These are phyloP conservation scores for Penicillium coffeae DNA, from an alignment of 495 filamentous ascomycete species.

Conservation along the genomic window DNA sequence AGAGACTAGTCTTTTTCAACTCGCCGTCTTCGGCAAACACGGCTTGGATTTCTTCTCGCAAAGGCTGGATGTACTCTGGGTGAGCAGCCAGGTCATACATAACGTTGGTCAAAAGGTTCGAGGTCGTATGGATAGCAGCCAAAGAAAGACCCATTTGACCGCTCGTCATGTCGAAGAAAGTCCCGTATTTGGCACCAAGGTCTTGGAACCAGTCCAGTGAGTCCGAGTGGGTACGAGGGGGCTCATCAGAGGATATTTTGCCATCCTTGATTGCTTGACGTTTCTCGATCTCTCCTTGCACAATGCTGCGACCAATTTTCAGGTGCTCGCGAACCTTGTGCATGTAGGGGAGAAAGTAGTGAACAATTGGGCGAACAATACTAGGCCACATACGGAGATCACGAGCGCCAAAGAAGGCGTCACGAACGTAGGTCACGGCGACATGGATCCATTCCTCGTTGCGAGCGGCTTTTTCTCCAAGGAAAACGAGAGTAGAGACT, in stretches of 20 bases:
- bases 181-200: constrained; percentile 14
- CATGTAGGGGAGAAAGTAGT: constrained; percentile 32
- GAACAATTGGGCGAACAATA: constrained; percentile 32
- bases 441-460: constrained; percentile 54
- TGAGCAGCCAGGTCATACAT: constrained; percentile 39
- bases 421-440: constrained; percentile 55
- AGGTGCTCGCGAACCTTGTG: constrained; percentile 28
- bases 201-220: constrained; percentile 37
- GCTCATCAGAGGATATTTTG: constrained; percentile 19
- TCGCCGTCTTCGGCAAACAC: constrained; percentile 33
- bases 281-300: constrained; percentile 30
- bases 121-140: constrained; percentile 46
- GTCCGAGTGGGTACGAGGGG: constrained; percentile 22
- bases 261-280: constrained; percentile 21
- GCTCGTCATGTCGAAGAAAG: constrained; percentile 15
- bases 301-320: constrained; percentile 21
- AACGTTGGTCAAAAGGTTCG: constrained; percentile 34
- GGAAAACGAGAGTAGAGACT: constrained; percentile 55
- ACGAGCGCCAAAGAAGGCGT: constrained; percentile 38
- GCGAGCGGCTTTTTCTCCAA: constrained; percentile 51
- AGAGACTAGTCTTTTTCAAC: constrained; percentile 45
- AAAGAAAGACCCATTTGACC: constrained; percentile 35
- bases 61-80: constrained; percentile 32
- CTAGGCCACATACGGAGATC: constrained; percentile 33
- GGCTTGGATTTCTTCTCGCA: constrained; percentile 36